Base-by-base conservation (phyloP, 257 asterid genomes). In the Fraxinus quadrangulata region DNA sequence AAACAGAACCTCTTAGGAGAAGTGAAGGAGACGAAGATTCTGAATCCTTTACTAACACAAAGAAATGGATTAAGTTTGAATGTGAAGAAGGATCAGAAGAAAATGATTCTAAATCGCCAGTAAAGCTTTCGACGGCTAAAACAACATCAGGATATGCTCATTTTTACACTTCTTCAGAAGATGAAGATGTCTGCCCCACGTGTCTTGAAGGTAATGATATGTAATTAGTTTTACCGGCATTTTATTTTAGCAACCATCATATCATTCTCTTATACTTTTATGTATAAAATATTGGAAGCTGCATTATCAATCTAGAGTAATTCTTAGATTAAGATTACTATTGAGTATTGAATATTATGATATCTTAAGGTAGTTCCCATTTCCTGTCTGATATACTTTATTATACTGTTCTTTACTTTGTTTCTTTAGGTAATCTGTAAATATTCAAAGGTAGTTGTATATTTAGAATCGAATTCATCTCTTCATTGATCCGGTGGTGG, bases 101-200 rank as follows among this genome's bases (percentile, higher is more conserved):
- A 75, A 75, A 77, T 74, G 76, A 40, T 73, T 87, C 90, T 0
- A 84, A 78, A 83, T 83, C 78, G 7, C 78, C 86, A 10, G 42
- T 78, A 5, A 78, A 83, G 82, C 83, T 84, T 30, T 83, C 89
- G 67, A 51, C 80, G 47, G 89, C 78, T 31, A 85, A 83, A 82
- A 78, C 89, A 9, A 78, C 90, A 2, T 66, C 88, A 61, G 97
- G 94, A 77, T 96, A 74, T 84, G 91, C 92, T 80, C 87, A 84
- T 75, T 79, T 88, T 73, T 84, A 82, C 82, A 76, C 84, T 66
- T 86, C 89, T 56, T 85, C 90, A 12, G 93, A 90, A 72, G 96
- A 90, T 78, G 94, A 87, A 81, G 96, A 90, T 83, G 93, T 87
- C 70, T 90, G 96, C 82, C 96, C 96, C 37, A 90, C 96, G 31